Evolutionary conservation across 495 filamentous ascomycete species (phyloP), one percentile per base, ranked within the genome.

Genomic region (Hypoxylon perforatum): DNA sequence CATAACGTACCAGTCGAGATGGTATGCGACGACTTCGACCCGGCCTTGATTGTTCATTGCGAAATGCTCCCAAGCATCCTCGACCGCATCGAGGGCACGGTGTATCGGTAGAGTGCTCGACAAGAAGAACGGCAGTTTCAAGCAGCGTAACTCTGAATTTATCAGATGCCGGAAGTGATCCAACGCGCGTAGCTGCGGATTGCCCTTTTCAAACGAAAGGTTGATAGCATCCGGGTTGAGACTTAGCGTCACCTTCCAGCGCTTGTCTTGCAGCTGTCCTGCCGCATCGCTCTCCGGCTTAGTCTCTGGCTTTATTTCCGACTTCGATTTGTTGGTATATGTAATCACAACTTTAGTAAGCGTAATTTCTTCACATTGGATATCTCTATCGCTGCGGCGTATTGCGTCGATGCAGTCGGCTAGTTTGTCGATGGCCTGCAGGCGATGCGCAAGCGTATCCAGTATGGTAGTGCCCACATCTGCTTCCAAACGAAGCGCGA

Each of bases 111-210:
- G 80, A 0, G 92, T 94, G 21, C 78, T 73, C 4, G 79, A 79
- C 1, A 84, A 63, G 62, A 71, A 81, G 18, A 62, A 63, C 11
- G 81, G 80, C 0, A 84, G 56, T 8, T 58, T 61, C 14, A 61
- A 57, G 39, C 79, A 76, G 6, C 66, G 67, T 15, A 65, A 65
- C 0, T 67, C 55, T 11, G 74, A 77, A 72, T 93, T 93, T 50
- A 95, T 76, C 36, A 85, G 78, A 15, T 78, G 78, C 6, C 83
- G 84, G 11, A 97, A 79, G 25, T 85, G 77, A 53, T 90, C 86
- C 35, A 86, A 78, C 17, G 93, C 87, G 14, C 90, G 86, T 44
- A 90, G 80, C 72, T 97, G 93, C 0, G 94, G 94, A 63, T 92
- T 96, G 12, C 80, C 80, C 18, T 71, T 70, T 18, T 89, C 84